These are phyloP conservation scores for Dryadomyces sulphureus DNA, from an alignment of 2,329 filamentous ascomycete genomes.

Conservation along the genomic window DNA sequence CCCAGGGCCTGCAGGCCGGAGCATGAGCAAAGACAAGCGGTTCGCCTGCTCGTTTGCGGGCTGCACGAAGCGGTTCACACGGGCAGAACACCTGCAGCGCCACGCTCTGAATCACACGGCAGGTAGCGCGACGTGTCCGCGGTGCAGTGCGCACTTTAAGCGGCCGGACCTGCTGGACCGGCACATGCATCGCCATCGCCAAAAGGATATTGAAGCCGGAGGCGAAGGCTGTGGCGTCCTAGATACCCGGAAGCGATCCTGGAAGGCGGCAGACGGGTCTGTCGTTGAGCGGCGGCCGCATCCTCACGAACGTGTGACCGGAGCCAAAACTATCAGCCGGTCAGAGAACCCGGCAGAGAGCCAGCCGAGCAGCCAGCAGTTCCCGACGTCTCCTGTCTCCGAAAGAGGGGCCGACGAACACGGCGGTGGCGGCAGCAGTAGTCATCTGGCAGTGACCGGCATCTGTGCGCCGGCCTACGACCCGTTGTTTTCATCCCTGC, in stretches of 20 bases:
- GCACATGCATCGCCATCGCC: constrained; percentile 8
- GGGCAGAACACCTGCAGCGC: constrained; percentile 67
- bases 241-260: constrained; percentile 9
- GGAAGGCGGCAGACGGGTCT: constrained; percentile 7
- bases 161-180: constrained; percentile 10
- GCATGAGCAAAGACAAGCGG: constrained; percentile 2
- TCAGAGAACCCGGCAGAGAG: neutral
- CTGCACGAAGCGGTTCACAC: constrained; percentile 67
- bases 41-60: constrained; percentile 26
- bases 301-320: neutral
- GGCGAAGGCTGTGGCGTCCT: constrained; percentile 8
- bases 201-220: constrained; percentile 9
- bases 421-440: no score
- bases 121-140: constrained; percentile 6
- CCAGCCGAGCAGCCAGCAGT: neutral
- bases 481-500: neutral
- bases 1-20: neutral
- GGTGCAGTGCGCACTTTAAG: constrained; percentile 10
- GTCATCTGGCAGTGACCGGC: neutral
- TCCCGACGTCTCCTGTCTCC: constrained; percentile 6
- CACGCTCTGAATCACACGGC: constrained; percentile 56
- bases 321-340: neutral
- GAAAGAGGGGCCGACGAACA: constrained; percentile 1
- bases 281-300: constrained; percentile 6
- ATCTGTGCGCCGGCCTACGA: neutral